Conservation (phyloP, 2,329 filamentous ascomycete genomes). For the Aspergillus sp. region DNA sequence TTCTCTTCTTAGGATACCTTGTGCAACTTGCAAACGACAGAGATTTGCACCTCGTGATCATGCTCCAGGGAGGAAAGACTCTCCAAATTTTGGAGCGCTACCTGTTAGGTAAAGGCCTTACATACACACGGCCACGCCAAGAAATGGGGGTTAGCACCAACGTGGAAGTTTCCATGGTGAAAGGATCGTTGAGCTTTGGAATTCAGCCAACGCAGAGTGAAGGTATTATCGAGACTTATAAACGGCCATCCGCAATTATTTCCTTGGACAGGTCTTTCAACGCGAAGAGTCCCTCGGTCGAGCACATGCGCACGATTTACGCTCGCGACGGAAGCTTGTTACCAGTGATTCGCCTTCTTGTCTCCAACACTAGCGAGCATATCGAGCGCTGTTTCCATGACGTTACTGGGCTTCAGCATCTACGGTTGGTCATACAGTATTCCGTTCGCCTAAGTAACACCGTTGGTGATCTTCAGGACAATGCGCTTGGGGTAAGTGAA, state of each 20-base stretch:
- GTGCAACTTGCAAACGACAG: slow-evolving; percentile 28
- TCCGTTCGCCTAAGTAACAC: slow-evolving; percentile 25
- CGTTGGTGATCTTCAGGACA: slow-evolving; percentile 37
- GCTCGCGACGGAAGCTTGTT: slow-evolving; percentile 29
- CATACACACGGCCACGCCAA: slow-evolving; percentile 21
- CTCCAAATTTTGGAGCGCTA: slow-evolving; percentile 37
- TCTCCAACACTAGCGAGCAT: slow-evolving; percentile 43
- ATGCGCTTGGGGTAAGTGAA: slow-evolving; percentile 35
- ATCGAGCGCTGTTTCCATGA: slow-evolving; percentile 38
- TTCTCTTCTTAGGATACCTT: slow-evolving; percentile 38
- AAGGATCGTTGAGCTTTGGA: slow-evolving; percentile 29
- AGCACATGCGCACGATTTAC: slow-evolving; percentile 33
- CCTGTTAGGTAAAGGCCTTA: slow-evolving; percentile 35
- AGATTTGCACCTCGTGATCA: slow-evolving; percentile 36
- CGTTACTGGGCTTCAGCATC: slow-evolving; percentile 24
- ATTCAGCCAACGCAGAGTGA: slow-evolving; percentile 27
- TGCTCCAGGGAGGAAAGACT: slow-evolving; percentile 29
- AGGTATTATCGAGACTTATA: slow-evolving; percentile 25
- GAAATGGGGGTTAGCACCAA: slow-evolving; percentile 26
- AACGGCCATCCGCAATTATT: slow-evolving; percentile 34
- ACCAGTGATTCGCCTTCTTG: slow-evolving; percentile 39
- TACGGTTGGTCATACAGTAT: slow-evolving; percentile 30
- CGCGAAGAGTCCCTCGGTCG: slow-evolving; percentile 31
- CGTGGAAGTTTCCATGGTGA: slow-evolving; percentile 31
- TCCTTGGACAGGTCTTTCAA: slow-evolving; percentile 40